Evolutionary conservation across 2,329 filamentous ascomycete genomes (phyloP), one percentile per base, ranked within the genome.

Genomic region (Thermoascus crustaceus): DNA sequence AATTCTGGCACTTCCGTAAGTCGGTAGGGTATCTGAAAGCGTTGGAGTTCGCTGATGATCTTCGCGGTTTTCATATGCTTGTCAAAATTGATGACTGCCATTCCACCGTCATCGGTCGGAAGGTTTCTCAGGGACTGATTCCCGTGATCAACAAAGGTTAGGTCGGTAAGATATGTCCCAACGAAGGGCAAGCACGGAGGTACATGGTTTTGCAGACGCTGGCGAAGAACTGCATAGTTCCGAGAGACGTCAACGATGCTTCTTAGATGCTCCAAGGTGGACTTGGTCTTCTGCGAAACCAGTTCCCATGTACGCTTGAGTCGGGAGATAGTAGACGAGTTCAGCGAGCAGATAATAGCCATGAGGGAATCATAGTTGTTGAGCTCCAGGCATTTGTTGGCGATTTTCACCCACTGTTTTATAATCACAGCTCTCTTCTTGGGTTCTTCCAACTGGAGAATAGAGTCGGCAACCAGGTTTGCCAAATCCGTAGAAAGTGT

Each of bases 401-500:
- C 86, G 48, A 96, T 80, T 69, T 96, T 98, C 57, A 95, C 85
- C 91, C 91, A 98, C 50, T 96, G 88, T 67, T 98, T 96, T 66
- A 98, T 91, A 34, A 87, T 77, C 2, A 75, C 67, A 1, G 91
- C 89, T 17, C 91, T 78, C 67, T 89, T 94, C 74, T 96, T 96
- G 17, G 82, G 79, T 56, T 96, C 91, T n/a, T 84, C 75, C 38
- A 86, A 75, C 37, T 85, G 78, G 9, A 98, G 73, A 49, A 98
- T 94, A 0, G 85, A 93, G 55, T 96, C 89, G 0, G 86, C 84
- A 7, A 98, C 91, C 24, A 96, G 68, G 53, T 95, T 91, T 4
- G 89, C 87, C 11, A 98, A 68, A 45, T 95, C 88, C 0, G 87
- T 98, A 3, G 89, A 94, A 25, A 98, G 69, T 0, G 82, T 80